These are phyloP conservation scores for Allium fistulosum DNA, from an alignment of 106 monocot genomes.

Conservation along the genomic window DNA sequence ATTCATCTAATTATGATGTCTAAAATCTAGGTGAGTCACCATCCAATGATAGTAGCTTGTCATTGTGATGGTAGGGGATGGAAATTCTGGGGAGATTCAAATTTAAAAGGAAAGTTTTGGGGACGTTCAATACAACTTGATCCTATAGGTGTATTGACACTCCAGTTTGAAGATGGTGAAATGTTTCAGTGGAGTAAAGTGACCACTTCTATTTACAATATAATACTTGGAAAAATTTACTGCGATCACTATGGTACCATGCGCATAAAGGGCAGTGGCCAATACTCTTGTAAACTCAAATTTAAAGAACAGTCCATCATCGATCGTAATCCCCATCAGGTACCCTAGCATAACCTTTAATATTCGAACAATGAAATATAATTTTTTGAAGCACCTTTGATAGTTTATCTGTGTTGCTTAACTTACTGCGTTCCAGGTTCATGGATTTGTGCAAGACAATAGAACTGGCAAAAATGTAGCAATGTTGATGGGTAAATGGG, in stretches of 20 bases:
- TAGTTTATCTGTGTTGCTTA: neutral
- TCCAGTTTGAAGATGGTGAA: conserved; percentile 92
- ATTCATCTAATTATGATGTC: conserved; percentile 2
- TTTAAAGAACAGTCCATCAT: conserved; percentile 96
- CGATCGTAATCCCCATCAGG: conserved; percentile 93
- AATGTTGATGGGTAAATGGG: conserved; percentile 93
- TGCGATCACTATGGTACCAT: conserved; percentile 98
- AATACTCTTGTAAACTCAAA: conserved; percentile 93
- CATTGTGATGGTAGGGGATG: conserved; percentile 92
- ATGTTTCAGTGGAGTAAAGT: conserved; percentile 96
- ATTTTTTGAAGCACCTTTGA: too few relatives aligned
- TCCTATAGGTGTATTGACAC: conserved; percentile 80
- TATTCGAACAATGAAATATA: neutral
- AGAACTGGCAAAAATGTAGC: conserved; percentile 82
- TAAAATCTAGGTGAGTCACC: conserved; percentile 78
- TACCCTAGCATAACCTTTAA: conserved; percentile 11
- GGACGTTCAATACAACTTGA: conserved; percentile 95
- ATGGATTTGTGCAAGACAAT: conserved; percentile 92
- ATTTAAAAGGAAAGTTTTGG: conserved; percentile 94
- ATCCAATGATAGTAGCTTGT: conserved; percentile 92
- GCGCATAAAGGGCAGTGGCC: conserved; percentile 75
- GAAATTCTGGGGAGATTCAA: conserved; percentile 96
- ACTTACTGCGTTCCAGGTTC: conserved; percentile 39
- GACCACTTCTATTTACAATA: conserved; percentile 92
- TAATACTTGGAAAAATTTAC: conserved; percentile 91